phyloP scores from a whole-genome alignment of 2,329 filamentous ascomycete species.

The Penicillium freii region DNA sequence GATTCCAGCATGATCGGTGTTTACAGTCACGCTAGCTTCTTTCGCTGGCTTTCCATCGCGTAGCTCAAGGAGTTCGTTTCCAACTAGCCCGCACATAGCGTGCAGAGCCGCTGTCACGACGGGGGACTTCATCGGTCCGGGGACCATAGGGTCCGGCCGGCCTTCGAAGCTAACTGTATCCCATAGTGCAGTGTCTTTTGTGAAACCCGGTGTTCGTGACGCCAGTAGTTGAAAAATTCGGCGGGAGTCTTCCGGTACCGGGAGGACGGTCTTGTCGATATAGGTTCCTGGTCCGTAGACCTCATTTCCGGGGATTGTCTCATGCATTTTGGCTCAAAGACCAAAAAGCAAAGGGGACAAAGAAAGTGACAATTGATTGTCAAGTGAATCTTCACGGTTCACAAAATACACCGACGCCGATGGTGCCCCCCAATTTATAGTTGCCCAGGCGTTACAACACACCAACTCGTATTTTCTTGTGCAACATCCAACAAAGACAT shows the following conservation, averaged over 20 bases:
- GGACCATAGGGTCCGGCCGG: slow-evolving; percentile 41
- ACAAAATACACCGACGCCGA: neutral
- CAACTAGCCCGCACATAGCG: slow-evolving; percentile 46
- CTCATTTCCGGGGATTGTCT: slow-evolving; percentile 19
- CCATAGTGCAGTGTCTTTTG: slow-evolving; percentile 29
- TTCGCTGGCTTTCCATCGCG: slow-evolving; percentile 17
- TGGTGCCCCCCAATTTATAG: neutral
- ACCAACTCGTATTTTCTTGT: neutral
- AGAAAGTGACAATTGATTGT: neutral
- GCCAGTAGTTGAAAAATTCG: slow-evolving; percentile 43
- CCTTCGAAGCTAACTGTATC: slow-evolving; percentile 43
- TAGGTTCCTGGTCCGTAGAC: slow-evolving; percentile 45
- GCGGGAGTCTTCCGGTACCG: slow-evolving; percentile 38
- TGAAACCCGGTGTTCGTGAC: slow-evolving; percentile 43
- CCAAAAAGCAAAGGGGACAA: neutral
- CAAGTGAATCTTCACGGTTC: neutral
- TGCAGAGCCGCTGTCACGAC: slow-evolving; percentile 45
- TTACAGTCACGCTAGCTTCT: slow-evolving; percentile 36
- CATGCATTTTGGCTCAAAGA: neutral
- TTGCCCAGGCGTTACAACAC: neutral
- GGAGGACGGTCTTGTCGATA: slow-evolving; percentile 38
- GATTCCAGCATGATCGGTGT: slow-evolving; percentile 49
- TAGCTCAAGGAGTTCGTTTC: slow-evolving; percentile 39
- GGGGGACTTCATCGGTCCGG: slow-evolving; percentile 47
- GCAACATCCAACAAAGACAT: no score